Conservation (phyloP, 805 yeast genomes). For the Torulaspora quercuum region DNA sequence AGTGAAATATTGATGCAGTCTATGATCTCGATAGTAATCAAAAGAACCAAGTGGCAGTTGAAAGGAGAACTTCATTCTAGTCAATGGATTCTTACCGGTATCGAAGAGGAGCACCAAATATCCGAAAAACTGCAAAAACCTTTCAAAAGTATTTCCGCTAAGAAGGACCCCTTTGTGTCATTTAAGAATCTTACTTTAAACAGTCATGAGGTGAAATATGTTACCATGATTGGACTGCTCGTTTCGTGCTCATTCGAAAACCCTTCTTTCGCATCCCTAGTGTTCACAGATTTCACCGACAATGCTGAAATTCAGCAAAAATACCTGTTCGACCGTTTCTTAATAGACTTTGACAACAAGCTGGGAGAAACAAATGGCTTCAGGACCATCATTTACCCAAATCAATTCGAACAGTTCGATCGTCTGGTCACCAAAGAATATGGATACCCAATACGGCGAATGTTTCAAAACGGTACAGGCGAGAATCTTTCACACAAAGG, state of each 20-base stretch:
- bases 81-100: conserved; percentile 8
- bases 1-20: conserved; percentile 6
- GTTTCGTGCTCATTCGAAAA: conserved; percentile 23
- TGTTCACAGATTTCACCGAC: conserved; percentile 32
- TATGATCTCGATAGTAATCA: conserved; percentile 3
- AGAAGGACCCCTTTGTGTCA: conserved; percentile 13
- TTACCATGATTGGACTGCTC: conserved; percentile 22
- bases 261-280: conserved; percentile 14
- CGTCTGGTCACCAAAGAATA: conserved; percentile 9
- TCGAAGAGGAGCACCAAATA: conserved; percentile 5
- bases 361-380: conserved; percentile 21
- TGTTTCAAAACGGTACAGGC: conserved; percentile 11
- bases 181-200: conserved; percentile 17
- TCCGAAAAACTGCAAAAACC: conserved; percentile 1
- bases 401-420: conserved; percentile 19
- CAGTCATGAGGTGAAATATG: conserved; percentile 11
- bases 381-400: conserved; percentile 22
- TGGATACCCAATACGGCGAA: conserved; percentile 6
- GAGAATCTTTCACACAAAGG: conserved; percentile 28
- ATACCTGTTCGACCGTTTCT: conserved; percentile 25
- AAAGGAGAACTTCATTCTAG: conserved; percentile 8
- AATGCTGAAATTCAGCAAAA: conserved; percentile 18
- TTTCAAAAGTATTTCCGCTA: background rate
- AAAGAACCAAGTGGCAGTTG: conserved; percentile 7
- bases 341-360: conserved; percentile 21